Conservation (phyloP, 2,329 filamentous ascomycete species). For the Aspergillus candidus region DNA sequence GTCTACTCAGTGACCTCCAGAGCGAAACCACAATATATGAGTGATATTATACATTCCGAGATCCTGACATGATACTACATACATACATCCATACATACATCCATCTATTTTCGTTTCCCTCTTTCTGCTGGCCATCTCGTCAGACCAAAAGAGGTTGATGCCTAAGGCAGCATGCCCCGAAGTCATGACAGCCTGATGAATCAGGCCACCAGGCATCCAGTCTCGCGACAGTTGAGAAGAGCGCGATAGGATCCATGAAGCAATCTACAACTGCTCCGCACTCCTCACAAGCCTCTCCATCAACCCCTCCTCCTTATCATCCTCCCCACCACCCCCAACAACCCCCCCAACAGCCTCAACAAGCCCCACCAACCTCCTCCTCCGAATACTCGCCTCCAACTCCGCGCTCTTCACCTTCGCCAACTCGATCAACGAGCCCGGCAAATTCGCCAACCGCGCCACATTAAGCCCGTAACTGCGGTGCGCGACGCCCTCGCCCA, state of each 20-base stretch:
- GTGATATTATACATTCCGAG: no score
- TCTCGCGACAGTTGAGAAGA: conserved; percentile 1
- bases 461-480: conserved; percentile 93
- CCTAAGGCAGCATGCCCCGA: no score
- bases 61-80: no score
- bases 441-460: conserved; percentile 75
- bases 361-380: conserved; percentile 50
- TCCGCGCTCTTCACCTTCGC: conserved; percentile 73
- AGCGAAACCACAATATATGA: no score
- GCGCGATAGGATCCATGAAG: no score
- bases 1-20: no score
- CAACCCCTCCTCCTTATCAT: conserved; percentile 18
- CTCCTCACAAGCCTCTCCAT: conserved; percentile 28
- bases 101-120: conserved; percentile 12
- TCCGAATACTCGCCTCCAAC: conserved; percentile 67
- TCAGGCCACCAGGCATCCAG: background rate
- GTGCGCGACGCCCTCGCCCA: conserved; percentile 85
- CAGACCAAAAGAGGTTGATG: no score
- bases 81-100: conserved; percentile 12
- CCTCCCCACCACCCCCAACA: conserved; percentile 12
- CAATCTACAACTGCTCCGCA: conserved; percentile 28
- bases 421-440: conserved; percentile 67
- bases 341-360: conserved; percentile 25
- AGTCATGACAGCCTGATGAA: background rate
- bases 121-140: conserved; percentile 1